Evolutionary conservation across 2,329 filamentous ascomycete genomes (phyloP).

Genomic region (Fusarium xylarioides): DNA sequence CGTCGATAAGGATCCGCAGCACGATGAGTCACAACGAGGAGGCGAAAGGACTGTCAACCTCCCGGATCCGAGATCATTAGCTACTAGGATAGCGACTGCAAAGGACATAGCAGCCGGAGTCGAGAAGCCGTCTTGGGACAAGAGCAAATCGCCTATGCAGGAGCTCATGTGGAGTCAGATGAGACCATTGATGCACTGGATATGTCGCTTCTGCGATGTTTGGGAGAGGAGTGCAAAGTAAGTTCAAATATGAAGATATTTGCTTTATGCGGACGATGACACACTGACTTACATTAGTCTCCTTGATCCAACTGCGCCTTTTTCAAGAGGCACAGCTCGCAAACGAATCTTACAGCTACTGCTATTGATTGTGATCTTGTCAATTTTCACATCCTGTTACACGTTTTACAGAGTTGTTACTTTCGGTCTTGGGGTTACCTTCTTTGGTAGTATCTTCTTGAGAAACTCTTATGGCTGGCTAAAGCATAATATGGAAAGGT

Average conservation of each 20-base stretch:
- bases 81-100: conserved; percentile 55
- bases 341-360: not conserved
- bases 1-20: conserved; percentile 75
- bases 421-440: not conserved
- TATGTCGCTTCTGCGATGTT: conserved; percentile 52
- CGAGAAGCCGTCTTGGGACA: conserved; percentile 63
- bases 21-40: conserved; percentile 49
- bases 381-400: not conserved
- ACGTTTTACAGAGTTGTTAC: not conserved
- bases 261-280: not conserved
- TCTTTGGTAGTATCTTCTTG: not conserved
- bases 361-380: not conserved
- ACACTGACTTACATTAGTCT: conserved; percentile 44
- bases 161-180: conserved; percentile 79
- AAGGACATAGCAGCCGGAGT: conserved; percentile 57
- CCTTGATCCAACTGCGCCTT: conserved; percentile 66
- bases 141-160: conserved; percentile 80
- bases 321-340: conserved; percentile 66
- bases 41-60: conserved; percentile 53
- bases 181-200: conserved; percentile 70
- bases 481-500: conserved; percentile 52
- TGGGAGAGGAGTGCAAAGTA: conserved; percentile 55
- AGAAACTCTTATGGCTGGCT: not conserved
- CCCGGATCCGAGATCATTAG: conserved; percentile 20
- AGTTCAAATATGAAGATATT: no score